Conservation (phyloP, 495 filamentous ascomycete genomes). For the Penicillium odoratum region DNA sequence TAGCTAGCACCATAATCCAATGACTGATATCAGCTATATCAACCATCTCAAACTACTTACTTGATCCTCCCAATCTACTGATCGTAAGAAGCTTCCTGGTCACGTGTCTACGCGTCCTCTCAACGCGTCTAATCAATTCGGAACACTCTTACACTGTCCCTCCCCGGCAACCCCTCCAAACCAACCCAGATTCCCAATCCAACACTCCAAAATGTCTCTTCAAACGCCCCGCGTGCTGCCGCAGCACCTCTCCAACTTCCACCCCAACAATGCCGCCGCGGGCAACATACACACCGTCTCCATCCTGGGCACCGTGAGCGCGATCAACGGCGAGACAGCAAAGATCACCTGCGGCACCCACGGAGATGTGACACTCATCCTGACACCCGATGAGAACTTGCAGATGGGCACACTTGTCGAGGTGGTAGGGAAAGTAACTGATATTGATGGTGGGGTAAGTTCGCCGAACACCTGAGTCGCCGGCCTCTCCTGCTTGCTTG, state of each 20-base stretch:
- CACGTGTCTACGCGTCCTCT: slow-evolving; percentile 14
- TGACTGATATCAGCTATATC: neutral
- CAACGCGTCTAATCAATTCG: slow-evolving; percentile 6
- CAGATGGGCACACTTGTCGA: slow-evolving; percentile 78
- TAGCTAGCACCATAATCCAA: neutral
- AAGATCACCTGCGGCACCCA: slow-evolving; percentile 65
- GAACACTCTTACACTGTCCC: slow-evolving; percentile 2
- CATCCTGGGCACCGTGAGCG: slow-evolving; percentile 79
- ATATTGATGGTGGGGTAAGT: slow-evolving; percentile 41
- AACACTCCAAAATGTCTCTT: slow-evolving; percentile 41
- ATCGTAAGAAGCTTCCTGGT: neutral
- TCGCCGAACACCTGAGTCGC: neutral
- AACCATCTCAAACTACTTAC: neutral
- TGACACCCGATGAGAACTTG: slow-evolving; percentile 82
- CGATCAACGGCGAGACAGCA: slow-evolving; percentile 78
- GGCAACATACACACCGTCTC: slow-evolving; percentile 67
- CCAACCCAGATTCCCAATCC: neutral
- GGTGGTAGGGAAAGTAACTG: slow-evolving; percentile 86
- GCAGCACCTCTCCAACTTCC: slow-evolving; percentile 64
- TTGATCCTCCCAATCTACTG: neutral
- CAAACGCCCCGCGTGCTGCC: slow-evolving; percentile 72
- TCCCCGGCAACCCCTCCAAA: neutral
- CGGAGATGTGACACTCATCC: slow-evolving; percentile 67
- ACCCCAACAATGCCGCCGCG: slow-evolving; percentile 39
- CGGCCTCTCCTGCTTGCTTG: neutral